Conservation (phyloP, 768 basidiomycete species). For the Xerocomus potaroensis region DNA sequence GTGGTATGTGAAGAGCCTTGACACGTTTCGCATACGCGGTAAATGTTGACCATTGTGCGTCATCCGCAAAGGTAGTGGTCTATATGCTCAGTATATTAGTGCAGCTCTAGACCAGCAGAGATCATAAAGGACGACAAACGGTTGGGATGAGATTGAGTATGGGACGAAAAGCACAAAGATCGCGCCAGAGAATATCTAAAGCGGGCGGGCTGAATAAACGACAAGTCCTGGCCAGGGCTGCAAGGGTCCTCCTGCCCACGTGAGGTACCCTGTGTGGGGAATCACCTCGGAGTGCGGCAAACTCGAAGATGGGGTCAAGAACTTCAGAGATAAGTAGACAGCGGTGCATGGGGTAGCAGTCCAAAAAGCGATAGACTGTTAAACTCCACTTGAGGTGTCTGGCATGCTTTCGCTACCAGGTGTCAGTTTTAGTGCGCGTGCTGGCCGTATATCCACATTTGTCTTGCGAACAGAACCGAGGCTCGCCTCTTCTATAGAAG, state of each 20-base stretch:
- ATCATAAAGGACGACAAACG: not conserved
- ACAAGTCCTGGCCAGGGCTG: slow-evolving; percentile 12
- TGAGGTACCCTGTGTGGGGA: not conserved
- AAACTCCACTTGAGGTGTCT: no score
- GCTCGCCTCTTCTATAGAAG: no score
- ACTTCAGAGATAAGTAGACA: slow-evolving; percentile 13
- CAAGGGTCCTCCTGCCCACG: slow-evolving; percentile 4
- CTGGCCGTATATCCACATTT: no score
- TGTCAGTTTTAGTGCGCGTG: no score
- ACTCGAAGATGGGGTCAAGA: slow-evolving; percentile 5
- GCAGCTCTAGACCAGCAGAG: not conserved
- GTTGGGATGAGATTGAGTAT: slow-evolving; percentile 5
- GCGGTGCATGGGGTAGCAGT: slow-evolving; percentile 37
- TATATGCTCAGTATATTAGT: no score
- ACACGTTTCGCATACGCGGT: slow-evolving; percentile 22
- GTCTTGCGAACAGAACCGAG: no score
- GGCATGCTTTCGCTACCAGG: no score
- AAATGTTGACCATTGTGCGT: slow-evolving; percentile 17
- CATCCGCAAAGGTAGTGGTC: no score
- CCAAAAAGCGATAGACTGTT: no score
- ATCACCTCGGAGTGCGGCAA: not conserved
- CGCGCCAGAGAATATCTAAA: slow-evolving; percentile 11
- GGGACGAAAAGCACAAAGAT: slow-evolving; percentile 9
- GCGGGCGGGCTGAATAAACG: slow-evolving; percentile 12
- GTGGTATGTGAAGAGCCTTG: slow-evolving; percentile 8